A percentile compares a stretch with the other conserved stretches of the same genome.
These are phyloP conservation scores for Colletotrichum paranaense DNA, from an alignment of 2,329 filamentous ascomycete species.

Conservation along the genomic window DNA sequence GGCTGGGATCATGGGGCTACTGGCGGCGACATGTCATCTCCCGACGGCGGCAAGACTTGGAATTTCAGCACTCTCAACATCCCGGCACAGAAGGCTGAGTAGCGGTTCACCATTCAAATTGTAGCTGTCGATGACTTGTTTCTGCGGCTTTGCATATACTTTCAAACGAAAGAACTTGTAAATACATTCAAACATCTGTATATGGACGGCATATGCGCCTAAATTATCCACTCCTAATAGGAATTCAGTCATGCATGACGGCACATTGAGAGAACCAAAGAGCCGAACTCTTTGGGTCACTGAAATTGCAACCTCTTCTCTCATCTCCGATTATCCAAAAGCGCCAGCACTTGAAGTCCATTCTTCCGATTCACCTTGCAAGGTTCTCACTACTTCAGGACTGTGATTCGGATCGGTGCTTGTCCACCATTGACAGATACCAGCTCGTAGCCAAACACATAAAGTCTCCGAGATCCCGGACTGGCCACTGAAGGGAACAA, in stretches of 20 bases:
- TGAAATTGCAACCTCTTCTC: too few relatives aligned
- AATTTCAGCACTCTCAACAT: background rate
- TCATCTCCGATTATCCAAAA: background rate
- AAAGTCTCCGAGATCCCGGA: background rate
- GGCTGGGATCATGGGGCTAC: background rate
- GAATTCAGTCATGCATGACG: too few relatives aligned
- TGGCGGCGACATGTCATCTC: background rate
- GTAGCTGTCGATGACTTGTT: background rate
- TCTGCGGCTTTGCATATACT: background rate
- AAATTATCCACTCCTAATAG: too few relatives aligned
- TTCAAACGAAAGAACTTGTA: background rate
- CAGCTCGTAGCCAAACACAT: background rate
- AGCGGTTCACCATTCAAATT: background rate
- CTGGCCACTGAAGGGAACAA: background rate
- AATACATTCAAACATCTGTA: background rate
- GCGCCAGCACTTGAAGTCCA: background rate
- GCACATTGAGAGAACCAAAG: too few relatives aligned
- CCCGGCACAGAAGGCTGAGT: background rate
- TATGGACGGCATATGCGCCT: too few relatives aligned
- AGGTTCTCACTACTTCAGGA: background rate
- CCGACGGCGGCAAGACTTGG: background rate
- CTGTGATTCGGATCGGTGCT: background rate
- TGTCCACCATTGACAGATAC: background rate
- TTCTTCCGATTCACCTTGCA: background rate
- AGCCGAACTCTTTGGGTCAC: too few relatives aligned